Base-by-base conservation (phyloP, 1,284 basidiomycete species). In the Cryptococcus maquisensis region DNA sequence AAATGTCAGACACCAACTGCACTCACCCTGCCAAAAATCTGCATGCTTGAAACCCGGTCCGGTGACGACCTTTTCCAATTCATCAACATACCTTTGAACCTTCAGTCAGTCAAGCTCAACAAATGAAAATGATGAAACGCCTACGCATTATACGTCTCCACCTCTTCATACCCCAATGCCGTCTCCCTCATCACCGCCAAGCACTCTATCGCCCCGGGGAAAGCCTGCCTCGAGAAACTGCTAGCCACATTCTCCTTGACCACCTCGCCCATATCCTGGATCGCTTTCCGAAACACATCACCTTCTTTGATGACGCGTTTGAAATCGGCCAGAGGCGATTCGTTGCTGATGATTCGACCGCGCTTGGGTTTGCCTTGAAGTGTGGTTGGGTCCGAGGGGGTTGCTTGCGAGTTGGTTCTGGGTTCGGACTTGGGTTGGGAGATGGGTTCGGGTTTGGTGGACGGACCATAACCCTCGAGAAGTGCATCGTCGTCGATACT, bases 211-310 rank as follows among this genome's bases (percentile, higher is more conserved):
- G 91, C 80, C 68, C 91, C 87, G 12, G 79, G 77, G 44, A 79
- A 79, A 53, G 88, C 80, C 62, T 83, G 79, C 41, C 74, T 77
- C 37, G 86, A 82, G 72, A 91, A 91, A 23, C 87, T 87, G 26
- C 79, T 79, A 53, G 81, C 71, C 13, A 88, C 80, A 49, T 90
- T 82, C 66, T 90, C 86, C 55, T 79, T 78, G 42, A 93, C 82
- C 2, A 90, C 86, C 16, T 72, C 79, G 12, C 79, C 83, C 32
- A 93, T 72, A 73, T 93, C 90, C 65, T 86, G 66, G 18, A 77
- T 73, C 0, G 88, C 88, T 72, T 93, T 90, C 23, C 81, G 83
- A 47, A 91, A 88, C 16, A 90, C 75, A 68, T 90, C 88, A 0
- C 87, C 88, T 48, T 81, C 79, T 12, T 68, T 70, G 40, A 80